Evolutionary conservation across 805 yeast genomes (phyloP), one percentile per base, ranked within the genome.

Genomic region (Hanseniaspora lindneri): DNA sequence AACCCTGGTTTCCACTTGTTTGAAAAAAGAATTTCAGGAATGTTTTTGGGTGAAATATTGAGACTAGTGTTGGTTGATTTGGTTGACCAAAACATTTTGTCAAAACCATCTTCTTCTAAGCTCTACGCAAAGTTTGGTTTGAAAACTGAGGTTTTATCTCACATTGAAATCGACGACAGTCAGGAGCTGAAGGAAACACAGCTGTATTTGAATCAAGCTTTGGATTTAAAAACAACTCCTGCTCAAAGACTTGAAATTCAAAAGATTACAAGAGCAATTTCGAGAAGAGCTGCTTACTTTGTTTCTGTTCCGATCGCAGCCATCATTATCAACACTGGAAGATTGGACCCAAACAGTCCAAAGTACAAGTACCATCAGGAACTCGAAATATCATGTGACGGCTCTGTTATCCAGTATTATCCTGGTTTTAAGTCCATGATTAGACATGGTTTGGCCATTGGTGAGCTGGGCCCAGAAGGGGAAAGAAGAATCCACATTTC

Each of bases 381-480:
- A 58, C 86, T 89, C 44, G 97, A 89, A 63, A 76, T 92, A 55
- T 97, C 96, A 51, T 88, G 88, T 52, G 97, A 89, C 64, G 98
- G 98, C 32, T 80, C 95, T 2, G 92, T 89, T 49, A 81, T 89
- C 43, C 95, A 89, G 66, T 83, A 76, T 60, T 92, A 88, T 64
- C 98, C 98, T 16, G 88, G 89, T 23, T 89, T 83, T 67, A 79
- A 81, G 66, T 75, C 80, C 11, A 75, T 76, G 73, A 68, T 89
- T 54, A 76, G 89, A 60, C 86, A 83, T 54, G 95, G 95, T 0
- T 66, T 88, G 53, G 70, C 79, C 0, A 60, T 75, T 53, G 75
- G 84, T 37, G 77, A 80, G 54, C 73, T 88, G 37, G 88, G 88
- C 50, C 71, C 81, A 39, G 81, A 83, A 41, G 77, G 80, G 52